A percentile compares a stretch with the other conserved stretches of the same genome.
Conservation (phyloP, 306 rosid species). For the Alnus rubra region DNA sequence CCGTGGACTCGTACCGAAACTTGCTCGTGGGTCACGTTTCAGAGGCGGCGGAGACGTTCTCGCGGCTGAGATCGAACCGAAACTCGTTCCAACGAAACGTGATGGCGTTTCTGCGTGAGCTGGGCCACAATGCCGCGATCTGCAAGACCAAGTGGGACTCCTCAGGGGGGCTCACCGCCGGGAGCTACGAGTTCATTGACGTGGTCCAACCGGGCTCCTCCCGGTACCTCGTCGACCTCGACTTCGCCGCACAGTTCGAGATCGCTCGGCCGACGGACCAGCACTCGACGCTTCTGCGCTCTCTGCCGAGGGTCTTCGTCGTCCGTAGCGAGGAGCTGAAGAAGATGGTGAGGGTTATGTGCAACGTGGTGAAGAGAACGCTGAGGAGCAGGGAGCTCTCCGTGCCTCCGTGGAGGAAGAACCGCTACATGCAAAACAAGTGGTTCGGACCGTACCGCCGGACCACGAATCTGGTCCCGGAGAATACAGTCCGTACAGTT, state of each 20-base stretch:
- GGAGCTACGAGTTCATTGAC: conserved; percentile 71
- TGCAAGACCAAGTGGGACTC: conserved; percentile 79
- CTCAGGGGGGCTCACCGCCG: conserved; percentile 46
- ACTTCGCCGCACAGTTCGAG: conserved; percentile 56
- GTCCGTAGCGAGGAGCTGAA: conserved; percentile 62
- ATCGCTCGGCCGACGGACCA: conserved; percentile 56
- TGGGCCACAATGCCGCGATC: conserved; percentile 73
- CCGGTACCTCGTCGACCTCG: conserved; percentile 65
- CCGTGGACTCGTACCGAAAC: conserved; percentile 37
- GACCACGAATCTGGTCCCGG: conserved; percentile 52
- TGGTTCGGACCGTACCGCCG: conserved; percentile 77
- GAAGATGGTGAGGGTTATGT: conserved; percentile 47
- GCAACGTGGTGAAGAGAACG: conserved; percentile 59
- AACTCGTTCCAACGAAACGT: conserved; percentile 42
- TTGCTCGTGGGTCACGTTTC: conserved; percentile 45
- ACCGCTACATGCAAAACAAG: conserved; percentile 73
- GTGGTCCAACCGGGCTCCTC: conserved; percentile 35
- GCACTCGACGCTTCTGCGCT: conserved; percentile 33
- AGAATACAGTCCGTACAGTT: neutral
- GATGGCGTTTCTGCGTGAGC: conserved; percentile 54
- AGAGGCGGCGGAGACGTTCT: conserved; percentile 42
- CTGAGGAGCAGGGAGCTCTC: conserved; percentile 45
- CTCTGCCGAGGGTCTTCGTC: conserved; percentile 53
- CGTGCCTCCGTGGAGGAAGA: conserved; percentile 87
- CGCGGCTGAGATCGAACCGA: conserved; percentile 26